Evolutionary conservation across 2,329 filamentous ascomycete genomes (phyloP).

Genomic region (Scopulariopsis brevicaulis): DNA sequence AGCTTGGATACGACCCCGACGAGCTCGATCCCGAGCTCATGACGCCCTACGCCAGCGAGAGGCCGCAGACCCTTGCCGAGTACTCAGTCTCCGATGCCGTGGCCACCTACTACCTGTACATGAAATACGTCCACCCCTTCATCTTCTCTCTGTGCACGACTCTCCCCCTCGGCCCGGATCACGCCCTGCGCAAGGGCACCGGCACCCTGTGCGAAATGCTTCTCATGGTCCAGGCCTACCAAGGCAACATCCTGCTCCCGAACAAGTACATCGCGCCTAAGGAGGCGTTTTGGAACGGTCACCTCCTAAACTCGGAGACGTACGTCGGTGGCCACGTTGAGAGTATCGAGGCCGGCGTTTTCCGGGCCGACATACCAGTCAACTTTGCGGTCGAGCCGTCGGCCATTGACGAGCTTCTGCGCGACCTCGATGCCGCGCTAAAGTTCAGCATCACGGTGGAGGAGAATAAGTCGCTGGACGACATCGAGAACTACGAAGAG

Average conservation of each 20-base stretch:
- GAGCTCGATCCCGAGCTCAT: conserved; percentile 96
- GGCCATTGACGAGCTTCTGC: conserved; percentile 80
- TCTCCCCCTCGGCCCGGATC: conserved; percentile 83
- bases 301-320: conserved; percentile 90
- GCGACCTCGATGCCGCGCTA: conserved; percentile 78
- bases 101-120: conserved; percentile 97
- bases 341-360: conserved; percentile 97
- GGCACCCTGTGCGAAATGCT: conserved; percentile 99
- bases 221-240: conserved; percentile 95
- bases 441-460: conserved; percentile 79
- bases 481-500: conserved; percentile 72
- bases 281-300: conserved; percentile 93
- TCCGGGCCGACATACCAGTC: conserved; percentile 88
- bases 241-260: conserved; percentile 81
- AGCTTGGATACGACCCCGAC: conserved; percentile 95
- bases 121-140: conserved; percentile 99
- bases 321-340: conserved; percentile 98
- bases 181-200: conserved; percentile 88
- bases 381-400: conserved; percentile 84
- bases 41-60: conserved; percentile 82
- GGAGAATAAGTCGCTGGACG: conserved; percentile 71
- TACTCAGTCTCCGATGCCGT: conserved; percentile 99
- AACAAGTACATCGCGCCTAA: conserved; percentile 91
- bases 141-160: conserved; percentile 98
- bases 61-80: conserved; percentile 87